phyloP scores from a whole-genome alignment of 1,284 basidiomycete genomes.

The Rhodotorula sp. region DNA sequence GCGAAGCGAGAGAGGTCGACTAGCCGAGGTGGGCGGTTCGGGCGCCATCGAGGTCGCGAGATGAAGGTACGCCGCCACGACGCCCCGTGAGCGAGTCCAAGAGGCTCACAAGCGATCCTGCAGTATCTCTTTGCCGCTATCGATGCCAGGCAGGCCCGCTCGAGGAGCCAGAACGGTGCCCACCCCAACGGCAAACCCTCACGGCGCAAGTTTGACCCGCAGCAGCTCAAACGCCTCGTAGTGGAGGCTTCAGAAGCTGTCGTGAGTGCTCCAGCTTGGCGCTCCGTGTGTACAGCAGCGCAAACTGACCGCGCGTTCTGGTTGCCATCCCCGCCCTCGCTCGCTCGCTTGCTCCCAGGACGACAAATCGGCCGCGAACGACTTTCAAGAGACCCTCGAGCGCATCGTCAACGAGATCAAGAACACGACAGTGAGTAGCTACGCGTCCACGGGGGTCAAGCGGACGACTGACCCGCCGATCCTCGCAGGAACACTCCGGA shows the following conservation, averaged over 20 bases:
- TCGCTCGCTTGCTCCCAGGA: constrained; percentile 45
- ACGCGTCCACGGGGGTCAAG: constrained; percentile 61
- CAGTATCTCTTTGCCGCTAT: constrained; percentile 43
- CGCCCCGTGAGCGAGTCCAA: not conserved
- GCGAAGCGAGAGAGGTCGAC: not conserved
- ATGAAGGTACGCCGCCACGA: constrained; percentile 12
- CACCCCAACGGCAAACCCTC: not conserved
- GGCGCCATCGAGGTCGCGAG: not conserved
- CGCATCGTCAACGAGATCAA: constrained; percentile 78
- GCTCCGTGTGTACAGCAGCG: no score
- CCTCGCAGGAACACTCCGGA: constrained; percentile 61
- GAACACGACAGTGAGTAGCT: constrained; percentile 41
- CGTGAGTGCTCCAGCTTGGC: no score
- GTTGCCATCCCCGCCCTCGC: not conserved
- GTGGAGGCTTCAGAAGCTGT: constrained; percentile 40
- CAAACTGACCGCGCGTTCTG: not conserved
- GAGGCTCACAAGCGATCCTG: not conserved
- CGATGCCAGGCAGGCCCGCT: constrained; percentile 27
- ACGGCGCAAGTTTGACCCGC: constrained; percentile 14
- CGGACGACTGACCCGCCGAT: constrained; percentile 9
- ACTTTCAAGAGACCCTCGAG: constrained; percentile 87
- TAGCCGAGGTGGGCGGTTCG: not conserved
- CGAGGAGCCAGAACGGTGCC: not conserved
- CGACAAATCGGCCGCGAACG: constrained; percentile 73
- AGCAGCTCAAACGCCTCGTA: constrained; percentile 41